Base-by-base conservation (phyloP, 1,284 basidiomycete species). In the Trametes hirsuta region DNA sequence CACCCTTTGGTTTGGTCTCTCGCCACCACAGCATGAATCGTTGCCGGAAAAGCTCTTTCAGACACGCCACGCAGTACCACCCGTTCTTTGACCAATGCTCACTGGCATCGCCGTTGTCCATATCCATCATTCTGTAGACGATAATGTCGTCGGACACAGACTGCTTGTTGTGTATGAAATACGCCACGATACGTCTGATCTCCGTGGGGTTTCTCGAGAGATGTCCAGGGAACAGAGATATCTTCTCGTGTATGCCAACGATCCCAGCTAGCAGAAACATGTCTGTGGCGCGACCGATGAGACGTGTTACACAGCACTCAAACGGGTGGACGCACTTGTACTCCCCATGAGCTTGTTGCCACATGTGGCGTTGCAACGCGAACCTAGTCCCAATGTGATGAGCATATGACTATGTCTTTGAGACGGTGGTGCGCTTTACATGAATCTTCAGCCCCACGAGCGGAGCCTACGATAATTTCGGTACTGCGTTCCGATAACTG, bases 21-120 rank as follows among this genome's bases (percentile, higher is more conserved):
- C 64, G 53, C 69, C 71, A 72, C 73, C 72, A 74, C 14, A 39
- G 25, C 63, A 64, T 59, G 21, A 72, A 61, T 8, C 67, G 67
- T 24, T 60, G 39, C 40, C 48, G 59, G 55, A 67, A 58, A n/a
- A 74, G 61, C 5, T 55, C 46, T 18, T 50, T 53, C 46, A 73
- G 49, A 53, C 73, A 74, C 10, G 47, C 53, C 0, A 63, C 25
- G 61, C 73, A 74, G 61, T 73, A 71, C 70, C 71, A 73, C 22
- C 61, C 58, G 25, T 71, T 64, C 51, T 64, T 67, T 35, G 68
- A 62, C 69, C 69, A 71, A 0, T 54, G 51, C 18, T 55, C 64
- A 6, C 41, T 25, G 46, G 47, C 44, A 11, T 41, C 47, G 39
- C 44, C 47, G 6, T 48, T 57, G 22, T 53, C 53, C 41, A 67